Evolutionary conservation across 2,329 filamentous ascomycete genomes (phyloP).

Genomic region (Chrysoporthe puriensis): DNA sequence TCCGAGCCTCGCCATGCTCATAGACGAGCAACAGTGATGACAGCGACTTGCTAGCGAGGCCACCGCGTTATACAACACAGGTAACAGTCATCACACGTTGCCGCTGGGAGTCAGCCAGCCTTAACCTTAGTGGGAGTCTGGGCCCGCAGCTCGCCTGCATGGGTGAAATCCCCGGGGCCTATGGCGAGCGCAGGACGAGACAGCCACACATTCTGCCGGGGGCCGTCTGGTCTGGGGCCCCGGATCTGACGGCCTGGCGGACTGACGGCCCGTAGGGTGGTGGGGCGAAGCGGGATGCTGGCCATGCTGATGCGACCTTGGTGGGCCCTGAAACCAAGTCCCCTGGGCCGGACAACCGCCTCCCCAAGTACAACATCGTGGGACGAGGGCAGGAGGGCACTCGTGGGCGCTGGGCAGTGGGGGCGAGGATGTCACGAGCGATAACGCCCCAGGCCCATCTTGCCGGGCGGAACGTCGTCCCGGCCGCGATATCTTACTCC

Average conservation of each 20-base stretch:
- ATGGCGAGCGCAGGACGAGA: background rate
- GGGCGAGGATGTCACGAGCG: background rate
- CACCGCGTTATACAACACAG: background rate
- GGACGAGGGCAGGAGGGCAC: background rate
- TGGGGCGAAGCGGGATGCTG: conserved; percentile 19
- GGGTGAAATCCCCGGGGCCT: background rate
- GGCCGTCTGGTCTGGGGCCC: background rate
- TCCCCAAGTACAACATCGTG: background rate
- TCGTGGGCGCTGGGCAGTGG: background rate
- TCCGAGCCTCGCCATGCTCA: background rate
- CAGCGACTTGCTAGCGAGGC: background rate
- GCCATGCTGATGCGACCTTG: background rate
- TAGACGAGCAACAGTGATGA: background rate
- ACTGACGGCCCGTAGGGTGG: conserved; percentile 26
- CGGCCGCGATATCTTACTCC: conserved; percentile 1
- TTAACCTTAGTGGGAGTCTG: background rate
- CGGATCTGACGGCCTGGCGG: conserved; percentile 22
- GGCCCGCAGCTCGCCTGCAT: background rate
- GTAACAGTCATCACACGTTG: background rate
- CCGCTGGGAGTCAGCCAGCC: background rate
- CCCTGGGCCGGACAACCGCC: conserved; percentile 25
- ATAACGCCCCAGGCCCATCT: background rate
- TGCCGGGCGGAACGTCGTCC: conserved; percentile 12
- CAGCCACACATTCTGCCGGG: background rate
- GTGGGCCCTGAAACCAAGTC: conserved; percentile 23